Percentiles rank a stretch among this genome's conserved stretches.
phyloP scores from a whole-genome alignment of 2,329 filamentous ascomycete species.

The Neurospora sp. region DNA sequence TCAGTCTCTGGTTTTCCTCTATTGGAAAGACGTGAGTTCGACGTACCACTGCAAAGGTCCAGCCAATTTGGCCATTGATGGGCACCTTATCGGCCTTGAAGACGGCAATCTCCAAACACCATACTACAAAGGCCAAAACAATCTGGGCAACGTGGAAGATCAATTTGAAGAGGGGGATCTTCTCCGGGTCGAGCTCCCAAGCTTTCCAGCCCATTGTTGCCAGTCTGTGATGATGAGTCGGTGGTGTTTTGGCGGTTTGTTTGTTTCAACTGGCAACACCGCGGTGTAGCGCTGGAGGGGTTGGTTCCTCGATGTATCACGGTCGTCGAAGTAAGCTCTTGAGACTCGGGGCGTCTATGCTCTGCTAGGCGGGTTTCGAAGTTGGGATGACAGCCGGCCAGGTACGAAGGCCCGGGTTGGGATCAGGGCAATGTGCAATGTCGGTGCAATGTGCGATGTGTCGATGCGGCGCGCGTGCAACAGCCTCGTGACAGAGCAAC shows the following conservation, averaged over 20 bases:
- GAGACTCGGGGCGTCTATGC: neutral
- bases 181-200: slow-evolving; percentile 43
- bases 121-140: slow-evolving; percentile 43
- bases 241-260: neutral
- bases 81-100: slow-evolving; percentile 38
- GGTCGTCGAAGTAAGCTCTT: neutral
- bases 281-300: neutral
- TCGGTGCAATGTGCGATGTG: neutral
- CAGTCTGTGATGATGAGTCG: neutral
- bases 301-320: neutral
- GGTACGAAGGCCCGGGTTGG: neutral
- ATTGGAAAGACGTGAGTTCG: neutral
- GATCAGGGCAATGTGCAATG: neutral
- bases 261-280: neutral
- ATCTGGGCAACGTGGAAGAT: slow-evolving; percentile 47
- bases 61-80: slow-evolving; percentile 49
- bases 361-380: neutral
- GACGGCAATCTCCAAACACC: slow-evolving; percentile 49
- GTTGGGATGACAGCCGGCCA: neutral
- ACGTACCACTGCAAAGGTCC: slow-evolving; percentile 55
- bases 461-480: neutral
- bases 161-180: slow-evolving; percentile 46
- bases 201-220: slow-evolving; percentile 31
- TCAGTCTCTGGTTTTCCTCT: neutral
- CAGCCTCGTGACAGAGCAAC: neutral